A percentile compares a stretch with the other conserved stretches of the same genome.
Conservation (phyloP, 495 filamentous ascomycete genomes). For the Annulohypoxylon nitens region DNA sequence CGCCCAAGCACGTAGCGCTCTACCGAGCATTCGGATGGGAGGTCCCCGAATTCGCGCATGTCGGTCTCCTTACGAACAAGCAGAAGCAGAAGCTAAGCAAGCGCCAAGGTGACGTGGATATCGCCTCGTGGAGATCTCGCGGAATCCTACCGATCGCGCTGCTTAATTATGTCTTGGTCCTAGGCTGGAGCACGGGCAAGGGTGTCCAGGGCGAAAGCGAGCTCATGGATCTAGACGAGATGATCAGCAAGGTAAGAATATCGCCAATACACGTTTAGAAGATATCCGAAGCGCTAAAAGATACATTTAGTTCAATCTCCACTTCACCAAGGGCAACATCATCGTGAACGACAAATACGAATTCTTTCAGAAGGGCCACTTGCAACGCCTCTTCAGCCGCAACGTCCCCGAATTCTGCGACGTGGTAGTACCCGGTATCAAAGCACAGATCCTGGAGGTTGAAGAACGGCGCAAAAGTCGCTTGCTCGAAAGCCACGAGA, state of each 20-base stretch:
- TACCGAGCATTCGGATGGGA: conserved; percentile 92
- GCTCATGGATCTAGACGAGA: conserved; percentile 75
- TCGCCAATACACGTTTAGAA: no score
- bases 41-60: conserved; percentile 87
- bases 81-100: conserved; percentile 90
- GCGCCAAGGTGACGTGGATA: conserved; percentile 77
- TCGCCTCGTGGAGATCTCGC: conserved; percentile 74
- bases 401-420: neutral
- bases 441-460: conserved; percentile 32
- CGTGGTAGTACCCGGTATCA: conserved; percentile 28
- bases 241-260: conserved; percentile 72
- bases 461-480: conserved; percentile 42
- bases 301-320: conserved; percentile 74
- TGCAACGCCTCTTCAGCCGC: conserved; percentile 36
- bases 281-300: conserved; percentile 23
- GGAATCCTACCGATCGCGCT: conserved; percentile 80
- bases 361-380: conserved; percentile 83
- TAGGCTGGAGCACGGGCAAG: conserved; percentile 85
- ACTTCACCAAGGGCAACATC: conserved; percentile 92
- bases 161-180: conserved; percentile 83
- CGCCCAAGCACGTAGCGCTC: conserved; percentile 86
- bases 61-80: conserved; percentile 84
- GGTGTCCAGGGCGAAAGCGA: conserved; percentile 63
- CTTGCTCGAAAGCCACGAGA: conserved; percentile 30
- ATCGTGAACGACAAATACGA: conserved; percentile 84